Evolutionary conservation across 179 eudicot species (phyloP).

Genomic region (Silene noctiflora): DNA sequence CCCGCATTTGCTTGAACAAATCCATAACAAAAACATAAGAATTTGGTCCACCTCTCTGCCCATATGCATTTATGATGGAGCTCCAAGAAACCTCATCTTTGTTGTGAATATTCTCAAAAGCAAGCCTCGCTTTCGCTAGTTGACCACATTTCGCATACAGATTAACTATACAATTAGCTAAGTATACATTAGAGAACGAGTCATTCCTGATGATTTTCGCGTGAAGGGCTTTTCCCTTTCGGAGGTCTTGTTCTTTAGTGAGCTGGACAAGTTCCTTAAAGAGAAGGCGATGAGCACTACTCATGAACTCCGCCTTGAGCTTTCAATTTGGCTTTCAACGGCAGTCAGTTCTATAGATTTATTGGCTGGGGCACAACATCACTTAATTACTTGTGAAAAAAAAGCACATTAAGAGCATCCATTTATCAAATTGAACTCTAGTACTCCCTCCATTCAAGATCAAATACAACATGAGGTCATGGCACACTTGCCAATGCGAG

Average conservation of each 20-base stretch:
- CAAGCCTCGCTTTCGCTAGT: slow-evolving; percentile 41
- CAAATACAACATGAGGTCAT: too few species aligned
- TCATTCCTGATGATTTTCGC: slow-evolving; percentile 49
- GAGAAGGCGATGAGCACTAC: slow-evolving; percentile 34
- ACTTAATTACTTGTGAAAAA: not conserved
- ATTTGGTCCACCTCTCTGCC: slow-evolving; percentile 39
- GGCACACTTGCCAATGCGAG: too few species aligned
- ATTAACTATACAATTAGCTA: slow-evolving; percentile 47
- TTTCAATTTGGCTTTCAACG: not conserved
- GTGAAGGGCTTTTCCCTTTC: slow-evolving; percentile 44
- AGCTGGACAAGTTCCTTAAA: slow-evolving; percentile 41
- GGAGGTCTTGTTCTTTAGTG: slow-evolving; percentile 42
- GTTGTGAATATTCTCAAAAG: slow-evolving; percentile 39
- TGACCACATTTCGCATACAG: slow-evolving; percentile 54
- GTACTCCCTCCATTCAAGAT: too few species aligned
- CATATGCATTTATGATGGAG: slow-evolving; percentile 44
- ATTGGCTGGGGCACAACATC: not conserved
- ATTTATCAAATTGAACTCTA: not conserved
- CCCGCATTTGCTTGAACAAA: slow-evolving; percentile 41
- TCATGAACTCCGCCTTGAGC: slow-evolving; percentile 26
- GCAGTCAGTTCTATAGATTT: not conserved
- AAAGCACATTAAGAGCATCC: too few species aligned
- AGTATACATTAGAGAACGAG: slow-evolving; percentile 37
- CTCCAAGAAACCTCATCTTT: slow-evolving; percentile 44
- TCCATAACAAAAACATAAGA: slow-evolving; percentile 46